A percentile compares a stretch with the other conserved stretches of the same genome.
phyloP scores from a whole-genome alignment of 2,329 filamentous ascomycete species.

The Hypomyces perniciosus region DNA sequence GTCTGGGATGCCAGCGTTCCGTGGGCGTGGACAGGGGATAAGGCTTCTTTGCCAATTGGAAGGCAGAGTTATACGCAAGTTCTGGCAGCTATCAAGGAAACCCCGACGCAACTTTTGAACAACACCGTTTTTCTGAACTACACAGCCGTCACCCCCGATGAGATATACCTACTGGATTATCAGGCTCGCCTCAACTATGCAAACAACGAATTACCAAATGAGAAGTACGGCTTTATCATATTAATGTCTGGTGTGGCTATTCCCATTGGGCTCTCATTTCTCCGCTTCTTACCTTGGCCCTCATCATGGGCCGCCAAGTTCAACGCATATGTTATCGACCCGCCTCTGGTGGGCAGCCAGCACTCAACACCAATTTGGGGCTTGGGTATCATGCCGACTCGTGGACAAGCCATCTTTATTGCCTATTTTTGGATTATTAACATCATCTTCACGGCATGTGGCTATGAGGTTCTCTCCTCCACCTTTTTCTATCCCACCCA shows the following conservation, averaged over 20 bases:
- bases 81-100: too few species aligned
- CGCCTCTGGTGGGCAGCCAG: conserved; percentile 17
- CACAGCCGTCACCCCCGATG: too few species aligned
- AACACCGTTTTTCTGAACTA: too few species aligned
- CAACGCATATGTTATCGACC: conserved; percentile 20
- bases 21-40: too few species aligned
- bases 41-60: too few species aligned
- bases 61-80: too few species aligned
- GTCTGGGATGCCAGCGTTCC: too few species aligned
- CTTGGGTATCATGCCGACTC: conserved; percentile 30
- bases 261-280: conserved; percentile 23
- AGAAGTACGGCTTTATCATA: conserved; percentile 20
- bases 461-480: conserved; percentile 22
- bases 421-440: conserved; percentile 33
- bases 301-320: conserved; percentile 11
- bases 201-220: background rate
- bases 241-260: conserved; percentile 18
- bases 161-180: too few species aligned
- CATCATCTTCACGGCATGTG: conserved; percentile 25
- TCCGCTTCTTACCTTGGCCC: conserved; percentile 25
- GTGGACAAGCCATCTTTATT: conserved; percentile 40
- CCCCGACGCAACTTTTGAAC: too few species aligned
- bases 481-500: conserved; percentile 23
- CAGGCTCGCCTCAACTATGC: too few species aligned
- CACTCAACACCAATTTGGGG: conserved; percentile 18